These are phyloP conservation scores for Kwoniella bestiolae DNA, from an alignment of 768 basidiomycete genomes.

Conservation along the genomic window DNA sequence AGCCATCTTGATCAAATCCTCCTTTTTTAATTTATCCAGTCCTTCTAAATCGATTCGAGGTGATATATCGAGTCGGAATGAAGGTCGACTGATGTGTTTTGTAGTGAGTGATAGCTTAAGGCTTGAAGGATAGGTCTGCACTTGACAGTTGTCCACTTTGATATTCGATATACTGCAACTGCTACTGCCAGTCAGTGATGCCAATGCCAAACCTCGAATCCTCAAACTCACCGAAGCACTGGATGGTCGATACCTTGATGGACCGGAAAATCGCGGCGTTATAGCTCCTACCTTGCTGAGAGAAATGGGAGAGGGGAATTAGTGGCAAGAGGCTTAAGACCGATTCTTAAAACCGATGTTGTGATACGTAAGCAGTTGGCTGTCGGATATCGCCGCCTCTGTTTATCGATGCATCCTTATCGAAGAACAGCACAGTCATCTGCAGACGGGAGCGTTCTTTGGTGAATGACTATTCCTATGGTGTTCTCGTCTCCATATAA, in stretches of 20 bases:
- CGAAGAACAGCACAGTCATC: too few relatives aligned
- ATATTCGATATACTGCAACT: background rate
- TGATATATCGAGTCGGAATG: constrained; percentile 6
- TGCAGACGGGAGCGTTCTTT: too few relatives aligned
- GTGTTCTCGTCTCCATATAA: too few relatives aligned
- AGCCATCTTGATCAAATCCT: constrained; percentile 27
- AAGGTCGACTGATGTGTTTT: constrained; percentile 5
- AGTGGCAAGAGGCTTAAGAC: constrained; percentile 8
- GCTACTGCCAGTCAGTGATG: background rate
- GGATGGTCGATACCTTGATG: too few relatives aligned
- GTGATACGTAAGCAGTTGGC: constrained; percentile 8
- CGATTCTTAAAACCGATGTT: constrained; percentile 23
- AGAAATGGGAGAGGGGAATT: background rate
- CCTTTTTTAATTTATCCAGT: background rate
- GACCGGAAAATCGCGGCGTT: constrained; percentile 4
- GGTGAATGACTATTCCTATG: too few relatives aligned
- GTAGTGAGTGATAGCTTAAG: background rate
- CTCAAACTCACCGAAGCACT: too few relatives aligned
- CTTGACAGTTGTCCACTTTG: background rate
- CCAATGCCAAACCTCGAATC: background rate
- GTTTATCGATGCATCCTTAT: too few relatives aligned
- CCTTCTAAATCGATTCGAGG: constrained; percentile 11
- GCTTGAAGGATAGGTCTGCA: constrained; percentile 14
- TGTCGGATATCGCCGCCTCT: background rate
- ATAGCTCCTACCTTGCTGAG: background rate